These are phyloP conservation scores for Solidago caesia DNA, from an alignment of 129 eudicot species.

Conservation along the genomic window DNA sequence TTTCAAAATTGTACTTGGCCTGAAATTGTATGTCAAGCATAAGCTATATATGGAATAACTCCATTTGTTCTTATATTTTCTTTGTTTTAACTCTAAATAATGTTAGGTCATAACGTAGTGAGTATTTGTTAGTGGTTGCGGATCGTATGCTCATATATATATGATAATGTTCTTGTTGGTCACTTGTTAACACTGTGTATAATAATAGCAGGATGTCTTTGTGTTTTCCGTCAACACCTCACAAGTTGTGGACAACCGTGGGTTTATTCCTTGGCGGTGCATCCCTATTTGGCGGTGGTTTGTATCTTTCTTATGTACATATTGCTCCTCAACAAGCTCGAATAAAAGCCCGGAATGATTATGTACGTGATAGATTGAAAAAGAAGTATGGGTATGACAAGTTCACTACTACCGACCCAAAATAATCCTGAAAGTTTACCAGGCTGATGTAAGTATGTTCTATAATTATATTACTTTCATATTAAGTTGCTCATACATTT, in stretches of 20 bases:
- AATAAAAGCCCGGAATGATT: slow-evolving; percentile 69
- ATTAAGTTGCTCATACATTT: not conserved
- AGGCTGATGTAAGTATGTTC: slow-evolving; percentile 20
- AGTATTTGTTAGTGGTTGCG: not conserved
- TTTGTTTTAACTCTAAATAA: not conserved
- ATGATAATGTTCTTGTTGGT: slow-evolving; percentile 10
- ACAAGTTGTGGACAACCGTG: slow-evolving; percentile 51
- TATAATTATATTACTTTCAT: not conserved
- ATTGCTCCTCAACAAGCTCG: slow-evolving; percentile 94
- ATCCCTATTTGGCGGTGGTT: slow-evolving; percentile 58
- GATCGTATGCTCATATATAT: not conserved
- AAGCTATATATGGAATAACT: not conserved
- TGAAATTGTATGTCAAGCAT: not conserved
- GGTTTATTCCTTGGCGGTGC: slow-evolving; percentile 59
- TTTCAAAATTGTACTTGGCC: not conserved
- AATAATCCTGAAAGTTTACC: not conserved
- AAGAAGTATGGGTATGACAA: slow-evolving; percentile 72
- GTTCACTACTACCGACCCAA: slow-evolving; percentile 13
- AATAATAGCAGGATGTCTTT: slow-evolving; percentile 46
- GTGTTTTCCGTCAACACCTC: slow-evolving; percentile 72
- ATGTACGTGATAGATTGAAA: slow-evolving; percentile 52
- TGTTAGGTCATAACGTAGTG: not conserved
- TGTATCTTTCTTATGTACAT: slow-evolving; percentile 66
- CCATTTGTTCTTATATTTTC: not conserved
- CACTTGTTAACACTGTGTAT: slow-evolving; percentile 5